Base-by-base conservation (phyloP, 257 asterid genomes). In the Mentha longifolia region DNA sequence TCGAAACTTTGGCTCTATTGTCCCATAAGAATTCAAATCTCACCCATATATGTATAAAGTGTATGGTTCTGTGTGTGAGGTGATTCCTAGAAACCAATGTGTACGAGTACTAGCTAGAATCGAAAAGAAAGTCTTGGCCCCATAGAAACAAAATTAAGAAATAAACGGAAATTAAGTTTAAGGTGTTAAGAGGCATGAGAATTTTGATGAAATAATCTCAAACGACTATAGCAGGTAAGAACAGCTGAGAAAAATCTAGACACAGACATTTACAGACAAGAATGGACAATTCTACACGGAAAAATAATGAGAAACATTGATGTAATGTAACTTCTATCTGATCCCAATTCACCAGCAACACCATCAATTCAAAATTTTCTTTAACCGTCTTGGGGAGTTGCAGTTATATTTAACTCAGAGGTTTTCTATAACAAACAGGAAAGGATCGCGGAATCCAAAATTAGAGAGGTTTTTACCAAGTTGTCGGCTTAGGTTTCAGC, bases 401-500 rank as follows among this genome's bases (percentile, higher is more conserved):
- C 51, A 61, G 43, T 12, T 43, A 45, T 7, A 9, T 64, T 64
- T 2, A 7, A 64, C 12, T 22, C 37, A 0, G 19, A 12, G 54
- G 37, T 42, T 62, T 42, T 22, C 56, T 45, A 14, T 30, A 30
- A 22, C 43, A 30, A 41, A 30, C 5, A 30, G 39, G 42, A 7
- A 30, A 28, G 43, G 63, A 31, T 19, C 43, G 13, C 39, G 10
- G 25, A 57, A 1, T 64, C 35, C 15, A 35, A 54, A 68, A 67
- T 7, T 16, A 15, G 64, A 17, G 11, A 30, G 59, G 65, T 57
- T 63, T 68, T 52, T 11, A 47, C 50, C n/a, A 14, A 61, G 45
- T 15, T 35, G 45, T 3, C 41, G 57, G 67, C 74, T 93, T 83
- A 93, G 80, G 81, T 75, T 83, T 94, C 98, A 67, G 92, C 79